These are phyloP conservation scores for Fusarium annulatum DNA, from an alignment of 2,329 filamentous ascomycete species.

Conservation along the genomic window DNA sequence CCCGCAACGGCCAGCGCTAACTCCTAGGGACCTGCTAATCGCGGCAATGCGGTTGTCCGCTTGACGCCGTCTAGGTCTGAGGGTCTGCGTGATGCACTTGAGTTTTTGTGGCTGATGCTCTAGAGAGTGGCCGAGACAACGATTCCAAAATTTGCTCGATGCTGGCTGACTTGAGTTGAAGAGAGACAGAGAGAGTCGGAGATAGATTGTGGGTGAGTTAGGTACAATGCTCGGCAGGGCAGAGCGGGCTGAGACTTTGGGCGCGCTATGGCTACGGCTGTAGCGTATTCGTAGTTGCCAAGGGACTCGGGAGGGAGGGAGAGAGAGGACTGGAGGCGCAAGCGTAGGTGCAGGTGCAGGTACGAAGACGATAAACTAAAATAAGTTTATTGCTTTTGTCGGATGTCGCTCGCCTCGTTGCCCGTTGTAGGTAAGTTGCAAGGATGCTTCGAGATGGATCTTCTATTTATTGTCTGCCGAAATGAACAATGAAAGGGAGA, in stretches of 20 bases:
- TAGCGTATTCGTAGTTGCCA: constrained; percentile 20
- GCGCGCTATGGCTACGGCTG: constrained; percentile 27
- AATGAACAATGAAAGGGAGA: constrained; percentile 23
- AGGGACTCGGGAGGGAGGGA: constrained; percentile 6
- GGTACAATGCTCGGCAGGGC: constrained; percentile 4
- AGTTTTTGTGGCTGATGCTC: neutral
- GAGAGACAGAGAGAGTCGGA: neutral
- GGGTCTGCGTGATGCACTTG: constrained; percentile 9
- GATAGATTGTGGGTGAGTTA: constrained; percentile 3
- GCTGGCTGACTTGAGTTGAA: neutral
- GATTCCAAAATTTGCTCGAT: neutral
- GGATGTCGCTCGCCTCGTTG: constrained; percentile 24
- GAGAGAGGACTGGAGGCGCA: neutral
- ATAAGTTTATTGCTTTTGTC: constrained; percentile 28
- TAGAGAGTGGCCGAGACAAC: neutral
- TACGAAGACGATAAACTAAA: neutral
- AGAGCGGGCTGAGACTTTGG: constrained; percentile 34
- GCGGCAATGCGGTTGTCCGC: constrained; percentile 45
- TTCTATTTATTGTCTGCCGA: constrained; percentile 33
- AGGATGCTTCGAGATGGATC: constrained; percentile 17
- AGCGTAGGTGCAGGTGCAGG: constrained; percentile 5
- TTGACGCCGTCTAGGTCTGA: constrained; percentile 36
- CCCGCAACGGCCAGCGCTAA: constrained; percentile 43
- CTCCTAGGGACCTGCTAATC: constrained; percentile 39
- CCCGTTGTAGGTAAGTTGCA: constrained; percentile 13